Base-by-base conservation (phyloP, 2,329 filamentous ascomycete genomes). In the Penicillium sp. region DNA sequence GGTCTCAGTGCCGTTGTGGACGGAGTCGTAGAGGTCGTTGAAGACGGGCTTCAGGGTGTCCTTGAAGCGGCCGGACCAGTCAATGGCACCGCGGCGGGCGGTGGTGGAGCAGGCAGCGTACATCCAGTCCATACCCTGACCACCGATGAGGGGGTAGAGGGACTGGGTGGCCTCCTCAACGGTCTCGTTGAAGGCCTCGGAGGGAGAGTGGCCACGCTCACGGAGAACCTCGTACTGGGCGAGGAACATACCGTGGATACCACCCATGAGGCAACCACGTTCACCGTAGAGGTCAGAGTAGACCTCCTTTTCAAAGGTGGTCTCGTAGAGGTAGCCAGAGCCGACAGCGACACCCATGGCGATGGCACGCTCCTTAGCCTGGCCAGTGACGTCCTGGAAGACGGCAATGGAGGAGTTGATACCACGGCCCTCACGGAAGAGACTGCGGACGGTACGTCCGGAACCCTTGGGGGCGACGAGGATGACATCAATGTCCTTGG, bases 201-300 rank as follows among this genome's bases (percentile, higher is more conserved):
- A 93, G 77, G 94, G 94, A 80, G 85, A 90, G 88, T 99, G 94
- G 80, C 94, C 94, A 69, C 90, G 89, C 88, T 99, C 94, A 75
- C 94, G 92, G 80, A 99, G 92, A 67, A 99, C 94, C 86, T 99
- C 94, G 86, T 99, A 99, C 84, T 99, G 94, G 60, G 94, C 94
- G 68, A 99, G 91, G 90, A 99, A 99, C 94, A 99, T 99, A 77
- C 94, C 94, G 86, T 99, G 94, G 81, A 99, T 99, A 80, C 94
- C 94, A 71, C 94, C 94, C 94, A 99, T 99, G 73, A 99, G 84
- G 88, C 94, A 99, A 77, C 94, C 94, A 82, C 94, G 92, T 89
- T 99, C 94, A 80, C 94, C 94, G 85, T 99, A 99, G 67, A 99
- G 88, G 81, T 97, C 94, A 61, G 92, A 97, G 90, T 96, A 96